phyloP scores from a whole-genome alignment of 371 early-diverging fungal genomes.

The Choanephora cucurbitarum region DNA sequence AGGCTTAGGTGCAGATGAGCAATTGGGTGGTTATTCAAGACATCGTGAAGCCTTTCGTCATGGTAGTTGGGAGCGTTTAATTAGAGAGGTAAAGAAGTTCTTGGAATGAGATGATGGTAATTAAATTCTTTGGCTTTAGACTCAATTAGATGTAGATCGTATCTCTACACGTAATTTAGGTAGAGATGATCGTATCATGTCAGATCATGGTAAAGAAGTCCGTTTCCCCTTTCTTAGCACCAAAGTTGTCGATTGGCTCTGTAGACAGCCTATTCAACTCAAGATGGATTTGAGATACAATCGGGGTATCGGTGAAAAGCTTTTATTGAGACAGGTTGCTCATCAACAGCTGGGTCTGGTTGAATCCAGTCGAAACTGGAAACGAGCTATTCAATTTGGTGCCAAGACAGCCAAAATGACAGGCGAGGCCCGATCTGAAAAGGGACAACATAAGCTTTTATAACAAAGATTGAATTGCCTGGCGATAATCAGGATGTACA shows the following conservation, averaged over 20 bases:
- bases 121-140: slow-evolving; percentile 44
- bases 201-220: slow-evolving; percentile 87
- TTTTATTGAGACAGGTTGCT: slow-evolving; percentile 75
- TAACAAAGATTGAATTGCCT: slow-evolving; percentile 16
- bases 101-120: background rate
- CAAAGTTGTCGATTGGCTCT: slow-evolving; percentile 68
- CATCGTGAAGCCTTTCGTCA: slow-evolving; percentile 77
- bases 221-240: slow-evolving; percentile 89
- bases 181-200: slow-evolving; percentile 92
- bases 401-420: slow-evolving; percentile 94
- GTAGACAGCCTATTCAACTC: slow-evolving; percentile 69
- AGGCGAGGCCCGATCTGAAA: slow-evolving; percentile 56
- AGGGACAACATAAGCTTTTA: slow-evolving; percentile 59
- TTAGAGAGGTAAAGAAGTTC: slow-evolving; percentile 64
- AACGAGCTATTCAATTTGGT: slow-evolving; percentile 97
- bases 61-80: slow-evolving; percentile 66
- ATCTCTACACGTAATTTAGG: slow-evolving; percentile 86
- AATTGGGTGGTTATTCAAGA: slow-evolving; percentile 90
- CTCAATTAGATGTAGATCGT: slow-evolving; percentile 84
- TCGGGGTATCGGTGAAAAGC: slow-evolving; percentile 90
- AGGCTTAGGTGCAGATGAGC: slow-evolving; percentile 97
- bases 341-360: slow-evolving; percentile 54
- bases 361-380: slow-evolving; percentile 64
- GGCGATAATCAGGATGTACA: slow-evolving; percentile 36
- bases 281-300: slow-evolving; percentile 83